These are phyloP conservation scores for Eragrostis curvula DNA, from an alignment of 176 grass and related monocot species.

Conservation along the genomic window DNA sequence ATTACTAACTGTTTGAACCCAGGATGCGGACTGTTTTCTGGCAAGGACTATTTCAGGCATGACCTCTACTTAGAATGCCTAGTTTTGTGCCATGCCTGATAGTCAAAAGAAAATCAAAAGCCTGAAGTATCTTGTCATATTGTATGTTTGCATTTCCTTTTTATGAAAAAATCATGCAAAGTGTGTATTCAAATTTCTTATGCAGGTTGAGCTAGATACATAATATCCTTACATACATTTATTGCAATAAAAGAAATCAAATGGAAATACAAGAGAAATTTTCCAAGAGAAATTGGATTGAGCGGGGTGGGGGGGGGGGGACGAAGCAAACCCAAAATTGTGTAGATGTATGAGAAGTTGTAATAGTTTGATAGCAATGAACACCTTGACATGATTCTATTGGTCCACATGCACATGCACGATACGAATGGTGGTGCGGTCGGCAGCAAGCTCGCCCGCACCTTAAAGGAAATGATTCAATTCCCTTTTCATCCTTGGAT, in stretches of 20 bases:
- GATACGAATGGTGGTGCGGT: too few species aligned
- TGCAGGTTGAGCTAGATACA: conserved; percentile 6
- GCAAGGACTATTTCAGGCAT: too few species aligned
- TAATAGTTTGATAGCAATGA: conserved; percentile 5
- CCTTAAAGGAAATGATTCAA: neutral
- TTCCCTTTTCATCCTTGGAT: too few species aligned
- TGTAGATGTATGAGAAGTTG: neutral
- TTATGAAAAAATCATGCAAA: neutral
- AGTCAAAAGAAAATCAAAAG: neutral
- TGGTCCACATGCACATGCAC: neutral
- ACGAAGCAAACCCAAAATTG: neutral
- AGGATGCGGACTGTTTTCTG: neutral
- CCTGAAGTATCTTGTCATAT: neutral
- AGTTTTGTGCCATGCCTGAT: too few species aligned
- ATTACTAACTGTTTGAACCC: neutral
- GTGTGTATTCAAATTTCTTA: neutral
- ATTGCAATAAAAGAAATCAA: neutral
- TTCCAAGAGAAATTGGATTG: neutral
- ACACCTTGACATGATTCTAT: neutral
- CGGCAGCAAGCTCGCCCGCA: neutral
- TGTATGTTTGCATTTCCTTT: neutral
- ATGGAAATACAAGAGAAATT: neutral
- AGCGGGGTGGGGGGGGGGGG: too few species aligned
- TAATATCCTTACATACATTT: neutral
- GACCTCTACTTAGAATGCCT: too few species aligned